Evolutionary conservation across 345 rosid species (phyloP), one percentile per base, ranked within the genome.

Genomic region (Trapa incisa): DNA sequence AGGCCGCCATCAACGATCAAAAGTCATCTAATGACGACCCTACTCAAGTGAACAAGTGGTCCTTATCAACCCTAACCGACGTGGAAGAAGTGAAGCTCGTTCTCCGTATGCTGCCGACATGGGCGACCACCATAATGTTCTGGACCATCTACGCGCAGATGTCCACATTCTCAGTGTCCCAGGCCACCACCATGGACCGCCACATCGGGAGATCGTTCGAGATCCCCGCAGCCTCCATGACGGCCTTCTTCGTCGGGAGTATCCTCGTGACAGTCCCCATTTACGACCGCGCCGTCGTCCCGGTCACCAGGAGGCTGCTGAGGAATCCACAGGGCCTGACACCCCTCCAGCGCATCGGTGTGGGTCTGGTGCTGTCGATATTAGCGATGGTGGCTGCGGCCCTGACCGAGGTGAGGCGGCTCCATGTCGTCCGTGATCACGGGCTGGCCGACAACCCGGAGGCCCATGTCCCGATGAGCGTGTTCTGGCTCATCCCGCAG

Each of bases 111-210:
- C 52, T 94, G 67, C 99, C 99, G 8, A 79, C 88, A 17, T 94
- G 99, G 99, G 92, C 88, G 61, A 91, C 99, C 42, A 86, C 83
- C n/a, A 80, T 94, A 22, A 84, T 91, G 53, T 94, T 94, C 70
- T 90, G 99, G 99, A 87, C 97, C 16, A 83, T 90, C 64, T 89
- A 94, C 57, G 99, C 99, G 12, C 99, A 94, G 61, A 78, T 90
- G 84, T 84, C 97, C 6, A 94, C 99, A 33, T 81, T 94, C 71
- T 94, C 99, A 0, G 99, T 94, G 33, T 87, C 95, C 16, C 99
- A 94, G 70, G 91, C 97, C 8, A 77, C 92, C 45, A 90, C 96
- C 29, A 82, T 94, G 97, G 75, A 91, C 84, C 95, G 99, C 76
- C 88, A 78, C 81, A 78, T 94, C 1, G 99, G 99, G 1, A 73